Percentiles rank a stretch among this genome's conserved stretches.
Conservation (phyloP, 306 rosid species). For the Arachis stenosperma region DNA sequence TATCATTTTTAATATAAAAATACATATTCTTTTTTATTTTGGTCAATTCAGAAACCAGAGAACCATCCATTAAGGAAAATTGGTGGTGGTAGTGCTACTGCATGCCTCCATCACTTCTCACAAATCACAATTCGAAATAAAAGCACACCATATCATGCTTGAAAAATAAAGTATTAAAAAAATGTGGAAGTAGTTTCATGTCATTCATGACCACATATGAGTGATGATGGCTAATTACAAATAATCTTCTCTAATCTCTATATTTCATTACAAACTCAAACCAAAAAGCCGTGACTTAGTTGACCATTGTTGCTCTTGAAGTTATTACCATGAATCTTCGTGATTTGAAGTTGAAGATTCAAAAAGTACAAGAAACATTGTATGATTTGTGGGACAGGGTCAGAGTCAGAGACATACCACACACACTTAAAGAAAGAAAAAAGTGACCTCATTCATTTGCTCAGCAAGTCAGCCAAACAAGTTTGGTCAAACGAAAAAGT, state of each 20-base stretch:
- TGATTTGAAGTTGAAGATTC: slow-evolving; percentile 42
- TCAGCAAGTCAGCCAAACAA: slow-evolving; percentile 32
- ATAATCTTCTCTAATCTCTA: neutral
- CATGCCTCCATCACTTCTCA: neutral
- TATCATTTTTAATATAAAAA: no score
- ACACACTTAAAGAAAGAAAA: neutral
- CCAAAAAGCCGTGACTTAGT: neutral
- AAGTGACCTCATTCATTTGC: slow-evolving; percentile 41
- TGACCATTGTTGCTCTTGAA: neutral
- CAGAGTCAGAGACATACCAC: neutral
- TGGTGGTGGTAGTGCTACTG: no score
- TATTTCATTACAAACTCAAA: neutral
- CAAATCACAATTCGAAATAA: neutral
- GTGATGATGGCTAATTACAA: neutral
- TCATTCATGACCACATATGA: no score
- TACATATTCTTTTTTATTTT: no score
- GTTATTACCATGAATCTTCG: slow-evolving; percentile 34
- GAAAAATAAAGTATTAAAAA: neutral
- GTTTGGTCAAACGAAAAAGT: slow-evolving; percentile 8
- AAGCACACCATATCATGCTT: neutral
- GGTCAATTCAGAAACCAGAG: neutral
- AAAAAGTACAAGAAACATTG: slow-evolving; percentile 5
- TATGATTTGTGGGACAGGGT: slow-evolving; percentile 5
- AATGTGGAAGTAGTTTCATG: no score
- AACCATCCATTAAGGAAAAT: neutral